Percentiles rank a stretch among this genome's conserved stretches.
These are phyloP conservation scores for Fusarium foetens DNA, from an alignment of 2,329 filamentous ascomycete genomes.

Conservation along the genomic window DNA sequence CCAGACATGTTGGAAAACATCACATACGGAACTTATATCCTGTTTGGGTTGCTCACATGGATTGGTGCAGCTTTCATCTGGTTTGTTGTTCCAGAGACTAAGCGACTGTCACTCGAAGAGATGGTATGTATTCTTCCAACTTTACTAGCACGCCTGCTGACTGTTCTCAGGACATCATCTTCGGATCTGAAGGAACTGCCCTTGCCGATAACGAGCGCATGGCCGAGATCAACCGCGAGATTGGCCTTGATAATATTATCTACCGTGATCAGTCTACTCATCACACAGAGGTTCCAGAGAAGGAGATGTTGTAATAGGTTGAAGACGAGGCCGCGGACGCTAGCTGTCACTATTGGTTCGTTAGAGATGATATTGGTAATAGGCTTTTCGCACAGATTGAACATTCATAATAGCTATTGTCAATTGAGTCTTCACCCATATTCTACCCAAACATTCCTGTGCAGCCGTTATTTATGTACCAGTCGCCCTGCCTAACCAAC, in stretches of 20 bases:
- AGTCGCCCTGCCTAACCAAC: not conserved
- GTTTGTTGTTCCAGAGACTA: slow-evolving; percentile 73
- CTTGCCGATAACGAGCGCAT: slow-evolving; percentile 75
- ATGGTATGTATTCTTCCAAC: slow-evolving; percentile 56
- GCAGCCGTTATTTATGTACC: not conserved
- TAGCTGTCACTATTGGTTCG: not conserved
- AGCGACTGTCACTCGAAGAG: slow-evolving; percentile 71
- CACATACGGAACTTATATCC: slow-evolving; percentile 76
- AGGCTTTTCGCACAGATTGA: not conserved
- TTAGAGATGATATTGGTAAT: not conserved
- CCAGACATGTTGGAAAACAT: slow-evolving; percentile 73
- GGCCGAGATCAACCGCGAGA: slow-evolving; percentile 76
- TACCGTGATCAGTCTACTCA: not conserved
- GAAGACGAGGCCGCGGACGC: not conserved
- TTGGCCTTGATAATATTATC: slow-evolving; percentile 60
- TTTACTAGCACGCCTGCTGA: not conserved
- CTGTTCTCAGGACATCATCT: slow-evolving; percentile 67
- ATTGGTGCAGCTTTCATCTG: slow-evolving; percentile 70
- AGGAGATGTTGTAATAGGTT: not conserved
- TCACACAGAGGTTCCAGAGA: not conserved
- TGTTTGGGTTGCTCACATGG: slow-evolving; percentile 74
- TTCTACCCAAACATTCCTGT: not conserved
- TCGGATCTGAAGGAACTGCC: slow-evolving; percentile 73
- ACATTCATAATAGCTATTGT: not conserved
- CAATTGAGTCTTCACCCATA: not conserved